A percentile compares a stretch with the other conserved stretches of the same genome.
Conservation (phyloP, 176 grass and related monocot species). For the Eragrostis nindensis region DNA sequence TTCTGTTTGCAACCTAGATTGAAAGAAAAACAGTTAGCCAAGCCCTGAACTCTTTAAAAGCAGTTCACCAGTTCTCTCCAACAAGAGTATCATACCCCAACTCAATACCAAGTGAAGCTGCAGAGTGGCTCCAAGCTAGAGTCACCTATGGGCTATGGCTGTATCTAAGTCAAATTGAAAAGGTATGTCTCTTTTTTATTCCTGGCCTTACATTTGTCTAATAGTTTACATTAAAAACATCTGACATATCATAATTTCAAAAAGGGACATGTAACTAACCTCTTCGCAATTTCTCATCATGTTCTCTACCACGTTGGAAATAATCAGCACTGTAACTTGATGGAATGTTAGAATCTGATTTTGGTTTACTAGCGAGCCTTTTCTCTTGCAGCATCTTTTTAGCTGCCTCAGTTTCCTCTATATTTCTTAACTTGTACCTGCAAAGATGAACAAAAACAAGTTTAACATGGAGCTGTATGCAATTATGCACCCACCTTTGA, state of each 20-base stretch:
- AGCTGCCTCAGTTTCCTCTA: conserved; percentile 97
- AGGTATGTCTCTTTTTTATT: conserved; percentile 5
- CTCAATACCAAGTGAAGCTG: neutral
- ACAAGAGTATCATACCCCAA: neutral
- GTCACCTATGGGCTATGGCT: neutral
- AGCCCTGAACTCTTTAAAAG: neutral
- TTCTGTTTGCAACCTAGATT: conserved; percentile 13
- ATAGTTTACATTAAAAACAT: neutral
- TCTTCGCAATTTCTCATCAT: conserved; percentile 87
- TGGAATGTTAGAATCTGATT: conserved; percentile 87
- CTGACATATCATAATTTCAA: neutral
- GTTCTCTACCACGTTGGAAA: conserved; percentile 89
- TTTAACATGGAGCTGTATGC: conserved; percentile 23
- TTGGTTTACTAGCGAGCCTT: conserved; percentile 77
- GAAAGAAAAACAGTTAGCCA: neutral
- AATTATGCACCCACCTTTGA: neutral
- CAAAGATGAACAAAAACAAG: conserved; percentile 22
- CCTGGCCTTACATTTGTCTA: neutral
- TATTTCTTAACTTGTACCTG: conserved; percentile 94
- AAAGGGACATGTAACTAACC: conserved; percentile 53
- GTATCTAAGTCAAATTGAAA: neutral
- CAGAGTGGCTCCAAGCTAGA: neutral
- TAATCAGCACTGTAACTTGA: conserved; percentile 96
- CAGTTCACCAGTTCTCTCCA: neutral
- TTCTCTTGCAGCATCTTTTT: conserved; percentile 96